Evolutionary conservation across 352 stramenopile species (phyloP), one percentile per base, ranked within the genome.

Genomic region (Phytopythium vexans): DNA sequence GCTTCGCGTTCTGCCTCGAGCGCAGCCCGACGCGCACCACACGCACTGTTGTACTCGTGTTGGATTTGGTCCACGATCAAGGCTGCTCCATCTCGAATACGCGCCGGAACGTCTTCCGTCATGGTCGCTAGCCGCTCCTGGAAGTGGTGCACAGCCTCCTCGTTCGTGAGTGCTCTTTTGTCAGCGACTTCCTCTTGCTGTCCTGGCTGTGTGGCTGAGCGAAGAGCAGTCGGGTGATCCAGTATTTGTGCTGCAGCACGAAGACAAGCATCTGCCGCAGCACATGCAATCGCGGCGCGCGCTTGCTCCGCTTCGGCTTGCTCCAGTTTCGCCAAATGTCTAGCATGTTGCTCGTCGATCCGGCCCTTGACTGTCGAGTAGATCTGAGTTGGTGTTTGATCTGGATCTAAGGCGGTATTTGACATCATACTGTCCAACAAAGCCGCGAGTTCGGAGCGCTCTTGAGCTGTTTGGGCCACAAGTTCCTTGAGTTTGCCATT

Each of bases 1-100:
- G 57, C 43, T 27, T 54, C 49, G 31, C 58, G 50, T 41, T 78
- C 69, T 21, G 62, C 54, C 34, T 78, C 46, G 3, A 77, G 49
- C 6, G 72, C 62, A 31, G 34, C 49, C 40, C 66, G 43, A 3
- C 62, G 56, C 31, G 54, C 36, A 8, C 16, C 15, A 33, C 61
- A 66, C 8, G 57, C 55, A 12, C 37, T 12, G 9, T 57, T 44
- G 27, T 68, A 62, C 11, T 75, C 49, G 32, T 49, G 37, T 51
- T 64, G 54, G 0, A 74, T n/a, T 16, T 62, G 50, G n/a, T 69
- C 52, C 21, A 27, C 21, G 21, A 27, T 27, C 21, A 52, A 77
- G 48, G 48, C 4, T 60, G 48, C 21, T 68, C 46, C 38, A 76
- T 68, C 14, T 65, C 21, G 21, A 27, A 27, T 27, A 2, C 21